Evolutionary conservation across 2,329 filamentous ascomycete genomes (phyloP), one percentile per base, ranked within the genome.

Genomic region (Apiospora arundinis): DNA sequence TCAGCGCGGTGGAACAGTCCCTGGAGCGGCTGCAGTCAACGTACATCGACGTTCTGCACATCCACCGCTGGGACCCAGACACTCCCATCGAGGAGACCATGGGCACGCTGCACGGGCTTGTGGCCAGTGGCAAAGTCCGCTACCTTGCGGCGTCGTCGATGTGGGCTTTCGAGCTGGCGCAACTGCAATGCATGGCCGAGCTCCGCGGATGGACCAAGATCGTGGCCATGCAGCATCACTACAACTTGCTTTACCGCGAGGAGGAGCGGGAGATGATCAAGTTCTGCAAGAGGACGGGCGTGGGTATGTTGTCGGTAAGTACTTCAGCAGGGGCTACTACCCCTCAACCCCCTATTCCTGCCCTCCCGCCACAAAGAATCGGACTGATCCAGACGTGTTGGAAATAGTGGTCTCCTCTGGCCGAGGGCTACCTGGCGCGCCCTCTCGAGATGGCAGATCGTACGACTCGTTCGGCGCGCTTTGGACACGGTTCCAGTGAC

Each of bases 221-320:
- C 72, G 80, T 89, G 60, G 85, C 82, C 3, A 90, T 90, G 88
- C 87, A 90, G 74, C 88, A 89, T 71, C 81, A 85, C 28, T 86
- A 90, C 75, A 89, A 86, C 73, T 77, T 88, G 1, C 73, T 86
- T 1, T 89, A 90, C 74, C 83, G 90, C 0, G 90, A 92, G 75
- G 90, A 92, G 72, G 90, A 84, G 73, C 75, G 82, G n/a, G 82
- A 84, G 72, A 84, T 83, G 82, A 82, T 76, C 48, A 76, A 79
- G 49, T 56, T 56, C 49, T 85, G 84, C 68, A 80, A 82, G 6
- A 79, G 79, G 40, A 84, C 82, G 2, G 81, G 82, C 4, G 82
- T 83, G 44, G 81, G 81, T 2, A 67, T 82, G 11, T 23, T 66
- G 37, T n/a, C 37, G 63, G 63, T 66, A 23, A 40, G 63, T 42